Conservation (phyloP, 2,329 filamentous ascomycete genomes). For the Tolypocladium sp. region DNA sequence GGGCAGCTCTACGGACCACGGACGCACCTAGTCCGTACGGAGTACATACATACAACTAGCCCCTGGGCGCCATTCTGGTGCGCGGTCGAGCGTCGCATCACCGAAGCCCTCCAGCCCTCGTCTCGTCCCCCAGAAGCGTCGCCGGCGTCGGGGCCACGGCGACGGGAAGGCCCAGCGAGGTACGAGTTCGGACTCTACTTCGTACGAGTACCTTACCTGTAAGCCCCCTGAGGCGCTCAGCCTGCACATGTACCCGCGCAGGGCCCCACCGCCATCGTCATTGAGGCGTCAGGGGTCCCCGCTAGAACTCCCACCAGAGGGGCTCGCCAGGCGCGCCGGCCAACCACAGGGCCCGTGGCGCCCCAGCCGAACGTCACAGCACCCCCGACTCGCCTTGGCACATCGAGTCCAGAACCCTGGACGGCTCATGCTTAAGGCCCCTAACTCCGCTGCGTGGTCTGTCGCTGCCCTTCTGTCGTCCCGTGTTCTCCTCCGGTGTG, state of each 20-base stretch:
- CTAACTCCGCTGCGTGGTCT: neutral
- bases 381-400: constrained; percentile 8
- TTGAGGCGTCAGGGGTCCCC: constrained; percentile 9
- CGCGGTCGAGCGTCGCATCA: too few species aligned
- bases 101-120: too few species aligned
- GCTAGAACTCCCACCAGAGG: constrained; percentile 2
- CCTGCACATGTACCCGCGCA: neutral
- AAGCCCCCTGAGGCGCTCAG: neutral
- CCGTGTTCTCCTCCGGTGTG: neutral
- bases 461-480: neutral
- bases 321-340: neutral
- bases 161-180: neutral
- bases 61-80: too few species aligned
- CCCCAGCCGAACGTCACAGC: constrained; percentile 11
- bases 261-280: constrained; percentile 7
- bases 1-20: too few species aligned
- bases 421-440: neutral
- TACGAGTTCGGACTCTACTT: too few species aligned
- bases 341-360: constrained; percentile 6
- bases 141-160: neutral
- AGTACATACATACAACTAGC: too few species aligned
- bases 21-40: too few species aligned
- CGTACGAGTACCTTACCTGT: too few species aligned
- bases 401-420: constrained; percentile 7
- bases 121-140: neutral